Evolutionary conservation across 2,329 filamentous ascomycete genomes (phyloP), one percentile per base, ranked within the genome.

Genomic region (Cladosporium sp.): DNA sequence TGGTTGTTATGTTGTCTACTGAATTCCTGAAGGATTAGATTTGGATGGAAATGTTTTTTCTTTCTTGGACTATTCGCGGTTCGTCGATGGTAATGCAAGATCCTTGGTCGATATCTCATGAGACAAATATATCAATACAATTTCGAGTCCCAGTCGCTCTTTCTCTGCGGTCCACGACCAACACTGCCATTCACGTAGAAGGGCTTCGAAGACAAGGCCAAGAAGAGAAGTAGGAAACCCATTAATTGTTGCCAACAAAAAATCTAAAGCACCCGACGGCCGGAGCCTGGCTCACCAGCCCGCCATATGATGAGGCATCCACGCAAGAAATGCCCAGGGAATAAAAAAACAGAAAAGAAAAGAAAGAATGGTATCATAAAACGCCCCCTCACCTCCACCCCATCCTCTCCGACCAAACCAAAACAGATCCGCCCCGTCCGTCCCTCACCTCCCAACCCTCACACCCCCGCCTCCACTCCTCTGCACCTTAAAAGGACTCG

Each of bases 401-500:
- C n/a, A 21, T n/a, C 29, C 23, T 21, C 5, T 56, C 31, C 53
- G 18, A 56, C 16, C 53, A 12, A 16, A 33, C 10, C 29, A 6
- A 14, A 49, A 49, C 37, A 18, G 7, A 35, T n/a, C n/a, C n/a
- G n/a, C n/a, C 18, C 60, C 18, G 2, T 26, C 2, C 23, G 3
- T 26, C 23, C 18, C 49, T 23, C 40, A 61, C 26, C 46, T 64
- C 62, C 40, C n/a, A 29, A 55, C 44, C 62, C 62, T 50, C 53
- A 59, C 62, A 14, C 62, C 55, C 11, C 16, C 23, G 18, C 52
- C 55, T 1, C 63, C 63, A 40, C 55, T 49, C 31, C 26, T 65
- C 55, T 65, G 63, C 56, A 65, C 29, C n/a, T 31, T 52, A 69
- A 82, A 83, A 7, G 79, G 75, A 68, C 80, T 82, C 64, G 76